Conservation (phyloP, 2,329 filamentous ascomycete genomes). For the Mycogone perniciosa region DNA sequence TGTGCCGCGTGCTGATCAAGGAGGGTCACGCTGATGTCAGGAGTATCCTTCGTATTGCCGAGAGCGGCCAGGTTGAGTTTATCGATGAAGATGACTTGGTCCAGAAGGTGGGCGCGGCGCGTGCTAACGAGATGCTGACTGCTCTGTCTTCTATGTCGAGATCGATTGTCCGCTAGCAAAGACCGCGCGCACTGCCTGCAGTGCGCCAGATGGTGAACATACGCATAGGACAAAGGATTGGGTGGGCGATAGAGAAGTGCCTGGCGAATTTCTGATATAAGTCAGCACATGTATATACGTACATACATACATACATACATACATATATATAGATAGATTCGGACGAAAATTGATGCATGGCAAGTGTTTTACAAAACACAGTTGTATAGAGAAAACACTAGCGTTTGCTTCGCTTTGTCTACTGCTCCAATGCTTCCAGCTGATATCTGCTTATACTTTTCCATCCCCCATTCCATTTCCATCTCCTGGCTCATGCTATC, state of each 20-base stretch:
- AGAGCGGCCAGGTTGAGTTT: neutral
- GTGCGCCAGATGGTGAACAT: no score
- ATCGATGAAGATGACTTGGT: neutral
- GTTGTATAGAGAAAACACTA: conserved; percentile 7
- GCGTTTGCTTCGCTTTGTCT: conserved; percentile 12
- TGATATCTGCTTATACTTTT: conserved; percentile 8
- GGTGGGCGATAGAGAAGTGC: no score
- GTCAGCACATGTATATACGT: no score
- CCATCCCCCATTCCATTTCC: conserved; percentile 1
- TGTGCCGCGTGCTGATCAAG: neutral
- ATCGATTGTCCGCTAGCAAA: no score
- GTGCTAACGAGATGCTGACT: neutral
- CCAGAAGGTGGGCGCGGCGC: neutral
- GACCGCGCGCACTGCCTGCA: no score
- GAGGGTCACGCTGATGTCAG: neutral
- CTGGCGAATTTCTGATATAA: no score
- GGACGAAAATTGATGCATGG: no score
- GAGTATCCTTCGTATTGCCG: neutral
- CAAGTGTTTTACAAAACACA: no score
- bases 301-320: no score
- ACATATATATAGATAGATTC: no score
- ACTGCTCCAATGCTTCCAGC: neutral
- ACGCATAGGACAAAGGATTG: no score
- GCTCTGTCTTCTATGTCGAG: no score
- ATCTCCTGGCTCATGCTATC: conserved; percentile 11